phyloP scores from a whole-genome alignment of 306 rosid species.

The Fragaria nilgerrensis region DNA sequence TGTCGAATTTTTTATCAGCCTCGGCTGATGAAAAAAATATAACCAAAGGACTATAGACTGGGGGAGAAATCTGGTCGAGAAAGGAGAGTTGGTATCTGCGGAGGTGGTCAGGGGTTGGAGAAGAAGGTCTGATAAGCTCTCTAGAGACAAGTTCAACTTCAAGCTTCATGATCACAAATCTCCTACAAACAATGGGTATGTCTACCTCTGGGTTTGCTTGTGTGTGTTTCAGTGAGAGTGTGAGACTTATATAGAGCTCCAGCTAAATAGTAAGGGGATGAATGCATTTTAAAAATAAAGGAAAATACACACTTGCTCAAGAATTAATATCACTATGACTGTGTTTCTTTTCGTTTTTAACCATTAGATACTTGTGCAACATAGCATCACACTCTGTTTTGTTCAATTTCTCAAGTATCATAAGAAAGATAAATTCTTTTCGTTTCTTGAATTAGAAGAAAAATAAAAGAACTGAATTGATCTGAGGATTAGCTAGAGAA shows the following conservation, averaged over 20 bases:
- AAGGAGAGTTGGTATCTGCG: slow-evolving; percentile 47
- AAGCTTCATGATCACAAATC: slow-evolving; percentile 9
- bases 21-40: slow-evolving; percentile 27
- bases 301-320: neutral
- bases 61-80: slow-evolving; percentile 49
- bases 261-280: neutral
- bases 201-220: neutral
- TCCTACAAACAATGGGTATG: neutral
- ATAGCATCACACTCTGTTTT: neutral
- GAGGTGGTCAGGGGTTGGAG: slow-evolving; percentile 32
- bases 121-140: slow-evolving; percentile 31
- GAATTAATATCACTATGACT: neutral
- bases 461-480: neutral
- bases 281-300: neutral
- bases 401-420: neutral
- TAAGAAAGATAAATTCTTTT: neutral
- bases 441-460: neutral
- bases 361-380: neutral
- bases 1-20: neutral
- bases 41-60: slow-evolving; percentile 28
- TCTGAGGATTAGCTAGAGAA: neutral
- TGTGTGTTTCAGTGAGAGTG: neutral
- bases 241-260: neutral
- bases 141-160: slow-evolving; percentile 20
- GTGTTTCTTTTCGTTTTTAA: too few relatives aligned